Evolutionary conservation across 768 basidiomycete species (phyloP), one percentile per base, ranked within the genome.

Genomic region (Leucosporidium yakuticum): DNA sequence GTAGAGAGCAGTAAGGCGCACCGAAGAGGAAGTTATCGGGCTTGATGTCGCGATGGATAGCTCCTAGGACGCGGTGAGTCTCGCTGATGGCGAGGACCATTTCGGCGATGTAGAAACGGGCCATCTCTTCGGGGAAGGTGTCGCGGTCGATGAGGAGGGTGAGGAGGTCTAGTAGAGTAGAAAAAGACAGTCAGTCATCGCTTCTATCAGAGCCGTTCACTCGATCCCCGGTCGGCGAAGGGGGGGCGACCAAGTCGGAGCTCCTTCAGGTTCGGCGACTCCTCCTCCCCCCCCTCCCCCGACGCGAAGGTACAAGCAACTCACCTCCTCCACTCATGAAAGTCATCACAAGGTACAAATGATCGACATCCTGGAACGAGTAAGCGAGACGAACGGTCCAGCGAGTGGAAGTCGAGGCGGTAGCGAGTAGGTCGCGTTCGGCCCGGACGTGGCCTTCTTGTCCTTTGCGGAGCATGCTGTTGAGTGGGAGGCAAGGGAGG

Each of bases 381-480:
- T 96, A 97, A 78, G 88, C 84, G 57, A 99, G 80, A 78, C 86
- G 87, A 62, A 98, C 92, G 72, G 96, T 96, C 93, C 95, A 96
- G 76, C 93, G 88, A 67, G 89, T 87, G 59, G 85, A 84, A 69
- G 84, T 83, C 65, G 88, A 84, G 50, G 89, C 86, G 77, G 84
- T 83, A 9, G 94, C 94, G 39, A 97, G 85, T 53, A 98, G 82
- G 75, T 98, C 93, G 76, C 93, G 88, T 78, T 97, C 93, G 51
- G 94, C 95, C 62, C 92, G 87, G 77, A 96, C 89, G 79, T 97
- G 95, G 1, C 93, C 95, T 80, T 97, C 95, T 79, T 97, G 95
- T 29, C 92, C 91, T 82, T 93, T 94, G 62, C 90, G 87, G 76
- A 95, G 83, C 91, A 95, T 93, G 79, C 93, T 67, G n/a, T 29